phyloP scores from a whole-genome alignment of 306 rosid genomes.

The Malus sylvestris region DNA sequence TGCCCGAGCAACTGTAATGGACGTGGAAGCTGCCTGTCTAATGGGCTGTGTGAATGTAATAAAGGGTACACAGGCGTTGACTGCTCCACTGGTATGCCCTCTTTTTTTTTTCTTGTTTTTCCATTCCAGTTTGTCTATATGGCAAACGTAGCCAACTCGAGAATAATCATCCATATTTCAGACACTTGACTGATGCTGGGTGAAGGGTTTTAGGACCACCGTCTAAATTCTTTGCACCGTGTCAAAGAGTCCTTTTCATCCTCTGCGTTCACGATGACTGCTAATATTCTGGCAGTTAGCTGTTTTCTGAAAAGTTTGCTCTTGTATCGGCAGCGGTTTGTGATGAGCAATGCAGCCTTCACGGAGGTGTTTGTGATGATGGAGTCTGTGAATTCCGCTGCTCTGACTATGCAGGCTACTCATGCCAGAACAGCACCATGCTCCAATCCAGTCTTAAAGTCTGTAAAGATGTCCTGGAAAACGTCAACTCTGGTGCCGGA shows the following conservation, averaged over 20 bases:
- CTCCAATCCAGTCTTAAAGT: constrained; percentile 74
- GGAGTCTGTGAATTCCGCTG: constrained; percentile 97
- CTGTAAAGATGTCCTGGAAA: constrained; percentile 69
- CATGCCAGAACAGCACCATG: constrained; percentile 87
- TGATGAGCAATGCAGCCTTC: constrained; percentile 97
- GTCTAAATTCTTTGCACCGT: neutral
- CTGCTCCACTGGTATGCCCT: constrained; percentile 73
- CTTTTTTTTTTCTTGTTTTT: neutral
- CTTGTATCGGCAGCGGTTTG: constrained; percentile 64
- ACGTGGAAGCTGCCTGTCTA: constrained; percentile 74
- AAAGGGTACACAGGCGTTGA: constrained; percentile 82
- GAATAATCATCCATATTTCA: neutral
- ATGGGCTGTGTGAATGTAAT: constrained; percentile 77
- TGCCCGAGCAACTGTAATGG: constrained; percentile 70
- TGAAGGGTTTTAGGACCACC: neutral
- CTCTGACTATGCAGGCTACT: constrained; percentile 94
- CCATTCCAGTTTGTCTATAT: neutral
- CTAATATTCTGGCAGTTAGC: neutral
- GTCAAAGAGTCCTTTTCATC: too few relatives aligned
- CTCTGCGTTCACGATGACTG: neutral
- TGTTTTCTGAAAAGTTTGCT: neutral
- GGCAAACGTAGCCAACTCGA: neutral
- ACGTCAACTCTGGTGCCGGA: constrained; percentile 71
- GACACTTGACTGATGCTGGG: neutral
- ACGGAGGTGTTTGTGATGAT: constrained; percentile 96